Evolutionary conservation across 495 filamentous ascomycete species (phyloP), one percentile per base, ranked within the genome.

Genomic region (Penicillium flavigenum): DNA sequence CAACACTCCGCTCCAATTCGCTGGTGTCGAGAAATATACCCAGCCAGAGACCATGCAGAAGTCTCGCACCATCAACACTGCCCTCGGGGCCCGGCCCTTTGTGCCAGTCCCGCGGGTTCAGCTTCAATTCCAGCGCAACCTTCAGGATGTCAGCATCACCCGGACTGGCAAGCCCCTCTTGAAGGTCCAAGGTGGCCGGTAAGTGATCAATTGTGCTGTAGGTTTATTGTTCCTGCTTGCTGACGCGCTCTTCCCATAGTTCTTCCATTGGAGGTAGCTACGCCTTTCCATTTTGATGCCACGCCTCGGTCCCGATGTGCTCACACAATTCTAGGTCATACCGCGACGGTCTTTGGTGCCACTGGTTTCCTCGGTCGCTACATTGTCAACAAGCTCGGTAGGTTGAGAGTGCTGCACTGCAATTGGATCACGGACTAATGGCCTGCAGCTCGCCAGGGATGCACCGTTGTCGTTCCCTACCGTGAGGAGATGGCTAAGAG

Each of bases 401-500:
- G 61, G 82, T 67, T 27, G 29, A 43, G 47, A 41, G 42, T 14
- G 5, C 17, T 47, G 46, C 24, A 31, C 41, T 12, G 47, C 51
- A 32, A 61, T 61, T 60, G 57, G 48, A 54, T 39, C 29, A 32
- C 39, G 60, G 20, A 66, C 72, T 83, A 54, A 82, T 68, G 38
- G 52, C 54, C 49, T 57, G 66, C 64, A 97, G 93, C 92, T 66
- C 83, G 87, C 58, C 82, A 88, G 75, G 93, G 93, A 87, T 94
- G 90, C 74, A 96, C 87, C 46, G 93, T 98, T 45, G 83, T 99
- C 45, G 72, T 98, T 56, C 94, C 94, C 45, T 99, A 85, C 82
- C 86, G 94, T 32, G 94, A 99, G 78, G 95, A 98, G 76, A 96
- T 96, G 92, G 78, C 86, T 54, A 98, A 96, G 83, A 87, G 94